phyloP scores from a whole-genome alignment of 306 rosid species.

The Prunus dulcis region DNA sequence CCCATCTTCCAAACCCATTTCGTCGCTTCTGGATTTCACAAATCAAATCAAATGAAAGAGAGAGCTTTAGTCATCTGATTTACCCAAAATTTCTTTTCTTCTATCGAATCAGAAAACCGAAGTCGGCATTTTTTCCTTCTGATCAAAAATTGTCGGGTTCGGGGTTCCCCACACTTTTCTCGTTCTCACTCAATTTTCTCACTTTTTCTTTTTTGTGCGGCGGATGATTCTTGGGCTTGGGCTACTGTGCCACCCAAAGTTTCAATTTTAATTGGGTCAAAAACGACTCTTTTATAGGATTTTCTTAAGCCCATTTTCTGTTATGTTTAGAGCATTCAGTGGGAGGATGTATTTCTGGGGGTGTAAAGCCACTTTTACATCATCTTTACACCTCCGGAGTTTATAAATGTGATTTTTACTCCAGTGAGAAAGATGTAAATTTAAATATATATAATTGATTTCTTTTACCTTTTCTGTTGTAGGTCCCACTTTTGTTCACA shows the following conservation, averaged over 20 bases:
- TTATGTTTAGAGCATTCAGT: not conserved
- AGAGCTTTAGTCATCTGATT: not conserved
- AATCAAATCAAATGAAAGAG: not conserved
- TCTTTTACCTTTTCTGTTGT: too few species aligned
- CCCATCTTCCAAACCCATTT: slow-evolving; percentile 46
- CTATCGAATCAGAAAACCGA: not conserved
- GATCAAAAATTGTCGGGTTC: not conserved
- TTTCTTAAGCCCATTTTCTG: not conserved
- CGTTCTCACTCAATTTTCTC: not conserved
- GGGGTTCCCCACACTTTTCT: slow-evolving; percentile 11
- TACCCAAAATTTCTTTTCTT: not conserved
- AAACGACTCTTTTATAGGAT: not conserved
- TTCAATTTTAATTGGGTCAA: not conserved
- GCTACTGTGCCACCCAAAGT: not conserved
- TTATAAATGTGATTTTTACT: too few species aligned
- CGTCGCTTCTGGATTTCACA: not conserved
- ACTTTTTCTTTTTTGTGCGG: not conserved
- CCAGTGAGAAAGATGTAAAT: too few species aligned
- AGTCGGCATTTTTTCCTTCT: not conserved
- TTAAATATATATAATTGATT: too few species aligned
- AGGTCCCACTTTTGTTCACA: too few species aligned
- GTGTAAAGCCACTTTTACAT: too few species aligned
- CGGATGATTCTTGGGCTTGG: not conserved
- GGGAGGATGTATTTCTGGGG: too few species aligned
- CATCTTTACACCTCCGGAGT: too few species aligned